Evolutionary conservation across 768 basidiomycete species (phyloP).

Genomic region (Hypholoma sublateritium): DNA sequence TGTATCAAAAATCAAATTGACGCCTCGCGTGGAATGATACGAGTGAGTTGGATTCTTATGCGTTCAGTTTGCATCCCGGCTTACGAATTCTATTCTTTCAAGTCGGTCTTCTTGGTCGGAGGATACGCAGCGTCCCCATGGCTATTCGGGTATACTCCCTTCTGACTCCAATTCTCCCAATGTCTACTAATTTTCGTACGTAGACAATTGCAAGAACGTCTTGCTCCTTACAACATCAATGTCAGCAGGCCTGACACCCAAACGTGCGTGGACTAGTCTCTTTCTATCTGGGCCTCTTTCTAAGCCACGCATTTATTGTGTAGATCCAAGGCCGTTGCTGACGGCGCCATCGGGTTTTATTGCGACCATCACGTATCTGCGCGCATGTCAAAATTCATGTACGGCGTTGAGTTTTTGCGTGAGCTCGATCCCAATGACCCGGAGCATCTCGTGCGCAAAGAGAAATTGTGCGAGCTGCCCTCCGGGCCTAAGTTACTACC

Average conservation of each 20-base stretch:
- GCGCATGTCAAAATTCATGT: constrained; percentile 78
- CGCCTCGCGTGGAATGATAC: constrained; percentile 65
- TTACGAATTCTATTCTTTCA: neutral
- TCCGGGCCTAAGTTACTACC: constrained; percentile 77
- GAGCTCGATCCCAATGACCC: constrained; percentile 64
- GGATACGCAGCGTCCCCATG: constrained; percentile 84
- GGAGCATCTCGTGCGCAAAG: constrained; percentile 64
- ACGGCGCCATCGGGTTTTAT: constrained; percentile 83
- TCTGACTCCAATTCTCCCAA: neutral
- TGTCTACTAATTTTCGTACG: neutral
- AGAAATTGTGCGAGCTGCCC: constrained; percentile 71
- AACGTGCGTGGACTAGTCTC: constrained; percentile 46
- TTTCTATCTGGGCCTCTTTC: neutral
- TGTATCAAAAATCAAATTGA: constrained; percentile 75
- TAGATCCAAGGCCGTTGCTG: constrained; percentile 84
- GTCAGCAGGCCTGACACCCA: constrained; percentile 80
- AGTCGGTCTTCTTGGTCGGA: constrained; percentile 85
- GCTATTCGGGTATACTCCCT: constrained; percentile 50
- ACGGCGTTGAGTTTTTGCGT: constrained; percentile 78
- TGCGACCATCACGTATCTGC: constrained; percentile 84
- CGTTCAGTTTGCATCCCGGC: neutral
- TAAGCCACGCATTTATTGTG: neutral
- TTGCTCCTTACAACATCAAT: constrained; percentile 51
- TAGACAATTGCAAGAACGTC: constrained; percentile 68
- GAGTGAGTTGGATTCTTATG: constrained; percentile 34